phyloP scores from a whole-genome alignment of 176 grass and related monocot species.

The Olyra latifolia region DNA sequence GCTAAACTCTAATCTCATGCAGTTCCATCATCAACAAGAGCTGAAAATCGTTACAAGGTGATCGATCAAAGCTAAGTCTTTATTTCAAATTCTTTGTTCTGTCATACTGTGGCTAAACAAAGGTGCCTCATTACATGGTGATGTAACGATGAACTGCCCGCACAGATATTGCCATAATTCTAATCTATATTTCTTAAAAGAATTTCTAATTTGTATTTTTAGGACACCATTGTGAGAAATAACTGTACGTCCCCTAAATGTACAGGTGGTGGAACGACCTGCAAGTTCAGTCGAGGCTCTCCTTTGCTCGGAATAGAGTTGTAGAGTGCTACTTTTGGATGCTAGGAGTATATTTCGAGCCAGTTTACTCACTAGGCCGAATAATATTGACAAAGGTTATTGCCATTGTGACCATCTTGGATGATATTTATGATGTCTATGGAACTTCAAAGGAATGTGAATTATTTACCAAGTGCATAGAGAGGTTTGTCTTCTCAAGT shows the following conservation, averaged over 20 bases:
- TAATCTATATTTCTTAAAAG: too few species aligned
- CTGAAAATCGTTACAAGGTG: background rate
- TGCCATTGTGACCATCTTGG: background rate
- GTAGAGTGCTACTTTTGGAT: constrained; percentile 14
- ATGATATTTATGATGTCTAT: constrained; percentile 15
- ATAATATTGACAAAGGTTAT: background rate
- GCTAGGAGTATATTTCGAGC: background rate
- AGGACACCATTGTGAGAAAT: background rate
- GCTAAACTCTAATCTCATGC: background rate
- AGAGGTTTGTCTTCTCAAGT: background rate
- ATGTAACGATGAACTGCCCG: too few species aligned
- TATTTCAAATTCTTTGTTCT: background rate
- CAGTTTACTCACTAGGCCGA: background rate
- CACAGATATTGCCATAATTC: background rate
- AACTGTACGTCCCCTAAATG: background rate
- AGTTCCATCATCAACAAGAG: constrained; percentile 1
- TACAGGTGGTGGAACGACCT: constrained; percentile 15
- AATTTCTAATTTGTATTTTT: background rate
- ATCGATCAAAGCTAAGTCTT: background rate
- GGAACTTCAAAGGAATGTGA: constrained; percentile 1
- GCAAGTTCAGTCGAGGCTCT: background rate
- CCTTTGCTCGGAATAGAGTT: constrained; percentile 8
- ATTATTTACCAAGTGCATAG: background rate
- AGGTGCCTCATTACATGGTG: too few species aligned
- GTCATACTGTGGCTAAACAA: too few species aligned